Conservation (phyloP, 768 basidiomycete genomes). For the Pulveroboletus sp. region DNA sequence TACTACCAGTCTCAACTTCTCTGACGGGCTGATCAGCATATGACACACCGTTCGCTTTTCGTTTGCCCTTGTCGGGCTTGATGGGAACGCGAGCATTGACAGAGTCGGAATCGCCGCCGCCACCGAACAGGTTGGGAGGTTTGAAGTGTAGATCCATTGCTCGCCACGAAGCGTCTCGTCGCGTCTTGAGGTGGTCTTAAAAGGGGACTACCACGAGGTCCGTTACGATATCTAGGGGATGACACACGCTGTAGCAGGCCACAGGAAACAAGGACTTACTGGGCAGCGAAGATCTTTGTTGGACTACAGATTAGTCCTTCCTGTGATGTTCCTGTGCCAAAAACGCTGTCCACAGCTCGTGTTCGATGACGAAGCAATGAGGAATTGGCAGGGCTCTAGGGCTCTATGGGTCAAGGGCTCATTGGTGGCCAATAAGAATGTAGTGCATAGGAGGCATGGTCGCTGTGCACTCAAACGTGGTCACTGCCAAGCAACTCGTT, state of each 20-base stretch:
- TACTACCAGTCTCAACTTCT: slow-evolving; percentile 3
- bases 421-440: too few relatives aligned
- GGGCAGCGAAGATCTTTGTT: slow-evolving; percentile 10
- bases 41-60: slow-evolving; percentile 14
- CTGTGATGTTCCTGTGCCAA: slow-evolving; percentile 5
- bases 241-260: slow-evolving; percentile 5
- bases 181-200: slow-evolving; percentile 2
- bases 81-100: neutral
- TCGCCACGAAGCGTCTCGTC: neutral
- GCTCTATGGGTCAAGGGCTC: too few relatives aligned
- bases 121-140: slow-evolving; percentile 13
- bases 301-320: neutral
- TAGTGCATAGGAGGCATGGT: too few relatives aligned
- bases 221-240: too few relatives aligned
- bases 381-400: too few relatives aligned
- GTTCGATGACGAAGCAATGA: too few relatives aligned
- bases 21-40: neutral
- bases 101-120: neutral
- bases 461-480: too few relatives aligned
- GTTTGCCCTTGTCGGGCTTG: slow-evolving; percentile 18
- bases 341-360: neutral
- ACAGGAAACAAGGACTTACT: slow-evolving; percentile 5
- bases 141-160: slow-evolving; percentile 8
- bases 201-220: slow-evolving; percentile 8
- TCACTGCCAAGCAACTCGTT: too few relatives aligned